A percentile compares a stretch with the other conserved stretches of the same genome.
phyloP scores from a whole-genome alignment of 2,329 filamentous ascomycete genomes.

The Endoconidiophora polonica region DNA sequence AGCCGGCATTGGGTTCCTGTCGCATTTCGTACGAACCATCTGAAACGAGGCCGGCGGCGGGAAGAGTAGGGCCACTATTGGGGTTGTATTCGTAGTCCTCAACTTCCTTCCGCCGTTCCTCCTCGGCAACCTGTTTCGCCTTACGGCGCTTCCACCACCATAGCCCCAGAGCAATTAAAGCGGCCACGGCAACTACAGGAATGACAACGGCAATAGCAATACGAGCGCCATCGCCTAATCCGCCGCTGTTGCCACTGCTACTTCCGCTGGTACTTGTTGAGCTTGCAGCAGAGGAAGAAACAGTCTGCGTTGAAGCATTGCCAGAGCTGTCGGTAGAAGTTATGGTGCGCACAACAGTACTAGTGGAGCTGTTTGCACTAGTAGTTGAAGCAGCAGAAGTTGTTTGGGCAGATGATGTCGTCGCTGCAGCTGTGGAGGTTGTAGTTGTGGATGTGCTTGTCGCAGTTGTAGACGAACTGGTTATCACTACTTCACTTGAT shows the following conservation, averaged over 20 bases:
- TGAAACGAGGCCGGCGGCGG: conserved; percentile 25
- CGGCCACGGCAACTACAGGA: conserved; percentile 72
- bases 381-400: conserved; percentile 13
- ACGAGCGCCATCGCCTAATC: conserved; percentile 45
- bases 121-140: conserved; percentile 67
- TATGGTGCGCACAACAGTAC: conserved; percentile 16
- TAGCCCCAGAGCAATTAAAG: conserved; percentile 59
- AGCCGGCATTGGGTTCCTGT: conserved; percentile 61
- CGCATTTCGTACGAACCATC: conserved; percentile 55
- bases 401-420: conserved; percentile 7
- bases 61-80: conserved; percentile 78
- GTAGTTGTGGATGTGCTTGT: conserved; percentile 11
- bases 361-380: not conserved
- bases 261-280: conserved; percentile 18
- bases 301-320: conserved; percentile 11
- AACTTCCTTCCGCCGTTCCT: conserved; percentile 83
- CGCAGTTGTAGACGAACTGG: conserved; percentile 14
- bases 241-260: conserved; percentile 19
- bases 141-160: conserved; percentile 84
- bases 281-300: conserved; percentile 17
- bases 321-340: conserved; percentile 14
- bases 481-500: conserved; percentile 6
- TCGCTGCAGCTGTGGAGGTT: conserved; percentile 10
- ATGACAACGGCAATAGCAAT: conserved; percentile 91
- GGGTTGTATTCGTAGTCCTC: conserved; percentile 97